Evolutionary conservation across 306 rosid species (phyloP).

Genomic region (Vachellia pachyceras): DNA sequence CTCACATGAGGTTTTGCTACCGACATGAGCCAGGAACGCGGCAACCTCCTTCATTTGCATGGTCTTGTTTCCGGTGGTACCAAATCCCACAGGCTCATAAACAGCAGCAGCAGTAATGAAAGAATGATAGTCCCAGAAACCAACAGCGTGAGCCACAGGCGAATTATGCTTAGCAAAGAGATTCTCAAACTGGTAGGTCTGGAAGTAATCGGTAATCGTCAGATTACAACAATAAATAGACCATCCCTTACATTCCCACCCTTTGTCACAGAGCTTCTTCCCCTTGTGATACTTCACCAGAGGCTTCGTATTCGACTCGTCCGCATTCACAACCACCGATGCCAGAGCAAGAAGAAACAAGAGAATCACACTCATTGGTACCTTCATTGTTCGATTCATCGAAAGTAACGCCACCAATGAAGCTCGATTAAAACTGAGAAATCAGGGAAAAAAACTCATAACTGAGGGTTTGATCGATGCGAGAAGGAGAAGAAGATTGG

Average conservation of each 20-base stretch:
- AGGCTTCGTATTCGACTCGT: constrained; percentile 38
- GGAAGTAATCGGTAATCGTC: constrained; percentile 70
- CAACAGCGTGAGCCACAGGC: constrained; percentile 84
- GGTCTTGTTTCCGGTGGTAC: constrained; percentile 80
- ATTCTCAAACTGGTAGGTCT: constrained; percentile 83
- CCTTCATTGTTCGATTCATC: constrained; percentile 11
- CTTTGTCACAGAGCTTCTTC: constrained; percentile 70
- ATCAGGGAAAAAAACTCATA: neutral
- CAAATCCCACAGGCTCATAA: constrained; percentile 77
- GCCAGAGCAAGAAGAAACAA: neutral
- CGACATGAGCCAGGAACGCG: constrained; percentile 89
- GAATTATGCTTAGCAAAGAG: constrained; percentile 73
- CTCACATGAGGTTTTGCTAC: constrained; percentile 85
- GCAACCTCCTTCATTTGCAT: constrained; percentile 87
- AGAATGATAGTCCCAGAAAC: constrained; percentile 82
- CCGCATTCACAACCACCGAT: constrained; percentile 34
- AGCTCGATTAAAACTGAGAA: neutral
- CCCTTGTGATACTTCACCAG: constrained; percentile 67
- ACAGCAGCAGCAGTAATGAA: constrained; percentile 71
- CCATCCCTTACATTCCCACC: constrained; percentile 84
- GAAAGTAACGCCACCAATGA: neutral
- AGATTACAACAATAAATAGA: constrained; percentile 78
- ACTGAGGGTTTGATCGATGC: neutral
- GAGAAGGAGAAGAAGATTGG: neutral
- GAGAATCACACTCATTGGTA: neutral